Base-by-base conservation (phyloP, 805 yeast genomes). In the Jamesozyma spencerorum region DNA sequence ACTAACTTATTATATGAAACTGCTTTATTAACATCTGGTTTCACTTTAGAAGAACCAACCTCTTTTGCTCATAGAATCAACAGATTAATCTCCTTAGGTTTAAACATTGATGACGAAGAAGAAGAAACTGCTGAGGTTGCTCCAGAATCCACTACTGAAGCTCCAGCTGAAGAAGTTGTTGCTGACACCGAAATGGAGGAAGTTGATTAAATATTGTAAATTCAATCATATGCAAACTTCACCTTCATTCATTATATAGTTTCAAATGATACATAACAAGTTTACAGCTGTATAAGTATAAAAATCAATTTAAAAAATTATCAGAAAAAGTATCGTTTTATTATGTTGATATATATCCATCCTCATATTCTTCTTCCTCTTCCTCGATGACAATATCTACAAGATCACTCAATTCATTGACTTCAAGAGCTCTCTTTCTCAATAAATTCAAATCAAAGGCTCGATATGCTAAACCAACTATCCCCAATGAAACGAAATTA, bases 131-230 rank as follows among this genome's bases (percentile, higher is more conserved):
- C 79, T 58, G 68, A 54, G 39, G 65, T 55, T 41, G 49, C 71
- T 51, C 18, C 32, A 18, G 32, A 34, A 34, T 4, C 30, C 13
- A 10, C 37, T 24, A 27, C 33, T n/a, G 80, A 70, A 52, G 75
- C 71, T 51, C 68, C 71, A 47, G 59, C 65, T 42, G 68, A 75
- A 48, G 63, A 72, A 58, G 79, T 77, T 47, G 78, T 80, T 59
- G 87, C 79, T 62, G 95, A 86, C 73, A 81, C 94, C 50, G 95
- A 87, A 63, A 92, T 90, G 98, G 98, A 90, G 78, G 98, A 90
- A 75, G 97, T 90, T 68, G 98, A 90, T 71, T 90, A 84, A 66
- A 47, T 34, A 32, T 31, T 14, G 4, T 17, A 26, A 31, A 15
- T 26, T 26, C 5, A 12, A 12, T 18, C 26, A 36, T n/a, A n/a